Conservation (phyloP, 1,139 yeast genomes). For the Saccharomyces pastorianus region DNA sequence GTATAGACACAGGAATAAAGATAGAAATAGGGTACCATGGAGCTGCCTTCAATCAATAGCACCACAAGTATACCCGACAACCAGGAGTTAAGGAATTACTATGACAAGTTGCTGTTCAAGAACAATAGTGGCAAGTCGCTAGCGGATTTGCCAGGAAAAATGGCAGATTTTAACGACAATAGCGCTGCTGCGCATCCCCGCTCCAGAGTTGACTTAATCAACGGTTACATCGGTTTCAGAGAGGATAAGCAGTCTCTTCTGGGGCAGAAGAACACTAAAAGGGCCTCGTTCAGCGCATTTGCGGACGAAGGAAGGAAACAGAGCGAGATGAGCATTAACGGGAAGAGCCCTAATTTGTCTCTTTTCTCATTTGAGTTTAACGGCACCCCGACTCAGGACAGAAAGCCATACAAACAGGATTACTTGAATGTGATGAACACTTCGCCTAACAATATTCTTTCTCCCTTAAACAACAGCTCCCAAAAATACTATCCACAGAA, state of each 20-base stretch:
- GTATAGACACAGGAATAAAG: neutral
- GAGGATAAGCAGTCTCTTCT: neutral
- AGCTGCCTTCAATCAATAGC: conserved; percentile 29
- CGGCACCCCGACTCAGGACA: neutral
- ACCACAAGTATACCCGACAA: conserved; percentile 31
- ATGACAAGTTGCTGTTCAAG: conserved; percentile 28
- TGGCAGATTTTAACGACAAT: neutral
- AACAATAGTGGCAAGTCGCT: conserved; percentile 29
- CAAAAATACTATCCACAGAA: neutral
- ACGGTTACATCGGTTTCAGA: conserved; percentile 1
- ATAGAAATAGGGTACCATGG: conserved; percentile 7
- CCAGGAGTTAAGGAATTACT: conserved; percentile 27
- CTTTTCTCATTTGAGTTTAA: neutral
- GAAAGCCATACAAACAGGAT: neutral
- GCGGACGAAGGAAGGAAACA: neutral
- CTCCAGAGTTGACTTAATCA: conserved; percentile 4
- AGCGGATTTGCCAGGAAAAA: conserved; percentile 26
- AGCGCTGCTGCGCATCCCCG: neutral
- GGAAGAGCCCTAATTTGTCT: neutral
- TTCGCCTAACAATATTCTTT: neutral
- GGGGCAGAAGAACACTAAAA: neutral
- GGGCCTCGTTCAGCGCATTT: neutral
- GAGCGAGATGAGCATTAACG: neutral
- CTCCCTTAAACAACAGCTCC: neutral
- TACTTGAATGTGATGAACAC: neutral